Evolutionary conservation across 371 early-diverging fungal genomes (phyloP).

Genomic region (Mortierella sp.): DNA sequence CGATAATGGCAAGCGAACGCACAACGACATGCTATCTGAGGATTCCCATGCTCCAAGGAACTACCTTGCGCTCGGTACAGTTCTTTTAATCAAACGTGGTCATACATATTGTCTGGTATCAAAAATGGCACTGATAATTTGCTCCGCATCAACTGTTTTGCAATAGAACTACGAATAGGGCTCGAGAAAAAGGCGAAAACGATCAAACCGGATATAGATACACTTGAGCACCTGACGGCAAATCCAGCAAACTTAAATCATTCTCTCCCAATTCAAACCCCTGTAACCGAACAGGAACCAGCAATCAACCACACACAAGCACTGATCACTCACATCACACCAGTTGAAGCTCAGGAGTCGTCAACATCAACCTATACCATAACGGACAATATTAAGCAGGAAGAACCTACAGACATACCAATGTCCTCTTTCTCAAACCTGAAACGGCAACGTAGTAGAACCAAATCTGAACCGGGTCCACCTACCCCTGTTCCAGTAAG

Average conservation of each 20-base stretch:
- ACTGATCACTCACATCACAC: not conserved
- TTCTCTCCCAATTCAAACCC: not conserved
- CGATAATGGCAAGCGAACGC: slow-evolving; percentile 24
- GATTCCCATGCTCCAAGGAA: slow-evolving; percentile 6
- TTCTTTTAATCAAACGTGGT: not conserved
- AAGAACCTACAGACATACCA: not conserved
- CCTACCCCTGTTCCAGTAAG: slow-evolving; percentile 9
- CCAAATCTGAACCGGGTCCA: slow-evolving; percentile 12
- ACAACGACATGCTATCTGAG: slow-evolving; percentile 22
- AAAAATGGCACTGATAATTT: slow-evolving; percentile 11
- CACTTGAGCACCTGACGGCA: not conserved
- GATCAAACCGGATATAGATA: not conserved
- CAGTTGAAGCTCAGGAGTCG: not conserved
- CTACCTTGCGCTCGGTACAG: slow-evolving; percentile 27
- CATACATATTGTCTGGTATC: not conserved
- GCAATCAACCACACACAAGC: not conserved
- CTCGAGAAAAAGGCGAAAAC: not conserved
- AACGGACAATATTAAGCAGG: not conserved
- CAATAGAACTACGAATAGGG: slow-evolving; percentile 1
- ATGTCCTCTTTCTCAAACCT: not conserved
- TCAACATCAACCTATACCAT: slow-evolving; percentile 5
- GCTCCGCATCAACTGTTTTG: slow-evolving; percentile 4
- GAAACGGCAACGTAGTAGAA: slow-evolving; percentile 10
- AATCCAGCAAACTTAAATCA: not conserved
- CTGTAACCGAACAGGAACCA: too few species aligned